Percentiles rank a stretch among this genome's conserved stretches.
Conservation (phyloP, 805 yeast genomes). For the Pichia nanzhaoensis region DNA sequence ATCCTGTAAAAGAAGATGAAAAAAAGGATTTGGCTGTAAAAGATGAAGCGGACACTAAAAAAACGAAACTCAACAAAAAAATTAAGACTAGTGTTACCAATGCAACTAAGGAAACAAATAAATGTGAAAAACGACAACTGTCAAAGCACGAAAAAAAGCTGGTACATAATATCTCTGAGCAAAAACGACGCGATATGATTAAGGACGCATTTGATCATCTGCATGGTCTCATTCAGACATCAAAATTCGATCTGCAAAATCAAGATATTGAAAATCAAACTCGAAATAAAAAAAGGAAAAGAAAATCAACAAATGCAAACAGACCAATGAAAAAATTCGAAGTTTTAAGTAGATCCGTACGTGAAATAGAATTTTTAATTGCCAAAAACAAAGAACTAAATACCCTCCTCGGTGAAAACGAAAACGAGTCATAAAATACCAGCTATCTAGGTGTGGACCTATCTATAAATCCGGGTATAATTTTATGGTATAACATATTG, state of each 20-base stretch:
- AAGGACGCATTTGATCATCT: constrained; percentile 32
- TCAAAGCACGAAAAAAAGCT: constrained; percentile 30
- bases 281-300: constrained; percentile 6
- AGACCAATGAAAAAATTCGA: constrained; percentile 21
- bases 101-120: background rate
- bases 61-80: background rate
- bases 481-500: too few relatives aligned
- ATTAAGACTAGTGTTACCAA: background rate
- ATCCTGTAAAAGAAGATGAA: background rate
- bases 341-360: constrained; percentile 23
- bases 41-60: too few relatives aligned
- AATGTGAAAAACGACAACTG: constrained; percentile 13
- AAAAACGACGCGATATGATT: constrained; percentile 32
- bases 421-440: background rate
- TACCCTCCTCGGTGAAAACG: constrained; percentile 1
- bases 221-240: constrained; percentile 19
- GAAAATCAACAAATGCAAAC: constrained; percentile 3
- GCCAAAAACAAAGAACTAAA: constrained; percentile 13
- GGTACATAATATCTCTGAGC: constrained; percentile 35
- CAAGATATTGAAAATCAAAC: background rate
- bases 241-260: constrained; percentile 12
- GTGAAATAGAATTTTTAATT: constrained; percentile 24
- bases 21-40: background rate
- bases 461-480: too few relatives aligned
- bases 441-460: background rate